These are phyloP conservation scores for Sporothrix pseudoabietina DNA, from an alignment of 2,329 filamentous ascomycete genomes.

Conservation along the genomic window DNA sequence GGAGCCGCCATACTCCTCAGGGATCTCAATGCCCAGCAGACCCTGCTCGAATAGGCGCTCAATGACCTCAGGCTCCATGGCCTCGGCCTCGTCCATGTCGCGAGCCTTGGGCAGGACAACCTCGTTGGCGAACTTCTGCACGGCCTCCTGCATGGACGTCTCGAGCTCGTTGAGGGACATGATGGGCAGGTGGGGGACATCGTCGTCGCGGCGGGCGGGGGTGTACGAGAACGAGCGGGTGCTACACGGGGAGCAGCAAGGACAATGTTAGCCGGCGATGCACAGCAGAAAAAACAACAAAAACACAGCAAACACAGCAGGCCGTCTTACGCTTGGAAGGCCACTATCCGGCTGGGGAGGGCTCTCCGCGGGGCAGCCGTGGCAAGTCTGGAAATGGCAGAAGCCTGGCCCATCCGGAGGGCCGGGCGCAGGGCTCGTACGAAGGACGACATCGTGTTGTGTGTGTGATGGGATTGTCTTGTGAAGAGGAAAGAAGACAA, in stretches of 20 bases:
- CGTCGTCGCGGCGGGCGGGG: constrained; percentile 63
- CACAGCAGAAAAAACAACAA: background rate
- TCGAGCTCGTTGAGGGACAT: constrained; percentile 90
- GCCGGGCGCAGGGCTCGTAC: constrained; percentile 56
- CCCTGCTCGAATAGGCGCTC: constrained; percentile 97
- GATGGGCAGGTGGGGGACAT: constrained; percentile 87
- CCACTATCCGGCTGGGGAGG: constrained; percentile 24
- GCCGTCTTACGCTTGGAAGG: constrained; percentile 27
- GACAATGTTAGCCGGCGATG: background rate
- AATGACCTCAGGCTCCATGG: constrained; percentile 85
- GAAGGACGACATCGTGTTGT: constrained; percentile 50
- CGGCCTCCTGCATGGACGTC: constrained; percentile 82
- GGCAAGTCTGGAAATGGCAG: constrained; percentile 27
- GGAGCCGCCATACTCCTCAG: constrained; percentile 92
- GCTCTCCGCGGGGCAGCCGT: constrained; percentile 23
- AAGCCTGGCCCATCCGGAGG: constrained; percentile 49
- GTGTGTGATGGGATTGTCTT: background rate
- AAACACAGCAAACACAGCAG: background rate
- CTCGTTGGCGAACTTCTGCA: constrained; percentile 87
- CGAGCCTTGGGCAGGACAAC: constrained; percentile 87
- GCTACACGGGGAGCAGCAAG: constrained; percentile 36
- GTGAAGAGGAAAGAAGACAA: background rate
- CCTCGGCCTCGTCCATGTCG: constrained; percentile 96
- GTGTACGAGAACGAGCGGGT: constrained; percentile 64
- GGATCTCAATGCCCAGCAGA: constrained; percentile 95